Base-by-base conservation (phyloP, 306 rosid species). In the Astragalus membranaceus region DNA sequence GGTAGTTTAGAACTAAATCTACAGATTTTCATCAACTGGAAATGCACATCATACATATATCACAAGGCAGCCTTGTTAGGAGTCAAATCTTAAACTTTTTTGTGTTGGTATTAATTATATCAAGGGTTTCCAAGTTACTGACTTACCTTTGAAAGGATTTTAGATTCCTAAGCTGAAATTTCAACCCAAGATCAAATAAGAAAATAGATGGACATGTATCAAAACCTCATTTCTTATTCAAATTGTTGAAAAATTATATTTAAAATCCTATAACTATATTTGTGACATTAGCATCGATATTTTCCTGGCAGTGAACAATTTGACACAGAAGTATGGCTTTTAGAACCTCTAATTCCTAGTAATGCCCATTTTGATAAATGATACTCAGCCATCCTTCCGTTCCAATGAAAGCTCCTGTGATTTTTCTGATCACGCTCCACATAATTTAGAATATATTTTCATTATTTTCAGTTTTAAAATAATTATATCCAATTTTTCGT, bases 401-500 rank as follows among this genome's bases (percentile, higher is more conserved):
- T 51, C 30, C 16, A 14, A 50, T 58, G 48, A 63, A 37, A 26
- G 20, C 6, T 70, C 15, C 29, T 69, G 16, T 42, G 39, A 14
- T 49, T 42, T 68, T 49, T 53, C 23, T 42, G 32, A 30, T 49
- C 30, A 1, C 14, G 33, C 35, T 57, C 74, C 47, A 23, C 59
- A 16, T 46, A 52, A 65, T 46, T 42, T 47, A 61, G 50, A 46
- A 53, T 53, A 16, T 51, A 23, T 46, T 77, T 61, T n/a, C 54
- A 39, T 53, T 14, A 15, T 69, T 26, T n/a, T 62, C 20, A 53
- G 17, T 64, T 77, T 54, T 56, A 13, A 56, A 58, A 73, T 50
- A 51, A 66, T 17, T 35, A 56, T 75, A 26, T 64, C 35, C 50
- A 11, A 50, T 33, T 75, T 12, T 75, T 77, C 52, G 60, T 62